These are phyloP conservation scores for Wickerhamiella sergipiensis DNA, from an alignment of 805 yeast species.

Conservation along the genomic window DNA sequence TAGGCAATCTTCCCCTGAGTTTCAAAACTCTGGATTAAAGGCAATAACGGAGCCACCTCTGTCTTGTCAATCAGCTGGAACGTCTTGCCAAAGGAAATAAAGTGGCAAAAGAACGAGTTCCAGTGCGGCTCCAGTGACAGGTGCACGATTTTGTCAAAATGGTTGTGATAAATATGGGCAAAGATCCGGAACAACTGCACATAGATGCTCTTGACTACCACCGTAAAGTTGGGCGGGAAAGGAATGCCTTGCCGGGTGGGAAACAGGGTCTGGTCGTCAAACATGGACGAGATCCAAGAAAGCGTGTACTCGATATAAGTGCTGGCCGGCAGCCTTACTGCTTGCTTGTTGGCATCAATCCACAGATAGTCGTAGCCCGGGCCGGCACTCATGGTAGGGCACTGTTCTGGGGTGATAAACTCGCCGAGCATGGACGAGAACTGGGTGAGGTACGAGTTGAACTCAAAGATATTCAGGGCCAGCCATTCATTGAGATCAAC, in stretches of 20 bases:
- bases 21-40: conserved; percentile 68
- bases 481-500: conserved; percentile 95
- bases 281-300: conserved; percentile 76
- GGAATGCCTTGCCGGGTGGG: conserved; percentile 85
- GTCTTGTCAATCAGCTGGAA: conserved; percentile 65
- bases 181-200: conserved; percentile 90
- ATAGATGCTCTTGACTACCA: conserved; percentile 75
- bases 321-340: conserved; percentile 77
- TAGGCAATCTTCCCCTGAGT: conserved; percentile 66
- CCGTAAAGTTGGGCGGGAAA: conserved; percentile 72
- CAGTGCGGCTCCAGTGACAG: conserved; percentile 90
- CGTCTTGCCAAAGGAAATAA: conserved; percentile 72
- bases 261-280: conserved; percentile 78
- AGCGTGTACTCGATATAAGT: conserved; percentile 87
- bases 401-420: conserved; percentile 77
- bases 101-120: conserved; percentile 95
- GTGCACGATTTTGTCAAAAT: conserved; percentile 87
- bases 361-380: conserved; percentile 82
- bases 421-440: conserved; percentile 86
- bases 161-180: conserved; percentile 90
- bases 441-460: conserved; percentile 71
- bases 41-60: conserved; percentile 67
- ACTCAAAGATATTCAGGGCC: conserved; percentile 82
- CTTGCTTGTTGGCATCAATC: conserved; percentile 70
- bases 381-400: conserved; percentile 93